phyloP scores from a whole-genome alignment of 2,329 filamentous ascomycete genomes.

The Orbilia oligospora region DNA sequence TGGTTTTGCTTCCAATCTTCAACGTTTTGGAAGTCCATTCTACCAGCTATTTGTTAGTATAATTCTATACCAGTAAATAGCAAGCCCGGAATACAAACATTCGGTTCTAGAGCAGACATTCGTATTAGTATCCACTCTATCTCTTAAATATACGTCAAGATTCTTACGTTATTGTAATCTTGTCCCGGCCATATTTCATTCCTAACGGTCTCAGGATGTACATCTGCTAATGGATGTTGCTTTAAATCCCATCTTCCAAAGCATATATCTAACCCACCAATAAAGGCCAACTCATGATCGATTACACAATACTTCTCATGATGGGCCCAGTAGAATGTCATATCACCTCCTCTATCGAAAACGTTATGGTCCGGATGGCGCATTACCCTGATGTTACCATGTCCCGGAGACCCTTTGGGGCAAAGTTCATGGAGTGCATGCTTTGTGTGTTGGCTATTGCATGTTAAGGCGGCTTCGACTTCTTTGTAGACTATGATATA shows the following conservation, averaged over 20 bases:
- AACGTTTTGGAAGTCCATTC: slow-evolving; percentile 89
- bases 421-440: slow-evolving; percentile 84
- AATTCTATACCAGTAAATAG: slow-evolving; percentile 75
- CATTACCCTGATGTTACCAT: slow-evolving; percentile 90
- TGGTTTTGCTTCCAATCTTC: slow-evolving; percentile 94
- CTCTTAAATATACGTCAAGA: background rate
- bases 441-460: slow-evolving; percentile 94
- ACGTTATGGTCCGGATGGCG: slow-evolving; percentile 96
- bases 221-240: slow-evolving; percentile 87
- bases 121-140: background rate
- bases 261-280: slow-evolving; percentile 93
- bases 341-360: slow-evolving; percentile 91
- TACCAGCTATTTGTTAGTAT: slow-evolving; percentile 16
- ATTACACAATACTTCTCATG: slow-evolving; percentile 98
- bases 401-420: slow-evolving; percentile 82
- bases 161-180: slow-evolving; percentile 79
- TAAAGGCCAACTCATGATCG: slow-evolving; percentile 90
- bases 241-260: slow-evolving; percentile 94
- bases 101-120: slow-evolving; percentile 29
- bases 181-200: slow-evolving; percentile 94
- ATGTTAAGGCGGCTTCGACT: slow-evolving; percentile 83
- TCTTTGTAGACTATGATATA: slow-evolving; percentile 95
- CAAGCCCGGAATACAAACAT: slow-evolving; percentile 21
- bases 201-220: slow-evolving; percentile 84
- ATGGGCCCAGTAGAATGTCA: slow-evolving; percentile 98